Evolutionary conservation across 163 green algal species (phyloP).

Genomic region (Dunaliella salina): DNA sequence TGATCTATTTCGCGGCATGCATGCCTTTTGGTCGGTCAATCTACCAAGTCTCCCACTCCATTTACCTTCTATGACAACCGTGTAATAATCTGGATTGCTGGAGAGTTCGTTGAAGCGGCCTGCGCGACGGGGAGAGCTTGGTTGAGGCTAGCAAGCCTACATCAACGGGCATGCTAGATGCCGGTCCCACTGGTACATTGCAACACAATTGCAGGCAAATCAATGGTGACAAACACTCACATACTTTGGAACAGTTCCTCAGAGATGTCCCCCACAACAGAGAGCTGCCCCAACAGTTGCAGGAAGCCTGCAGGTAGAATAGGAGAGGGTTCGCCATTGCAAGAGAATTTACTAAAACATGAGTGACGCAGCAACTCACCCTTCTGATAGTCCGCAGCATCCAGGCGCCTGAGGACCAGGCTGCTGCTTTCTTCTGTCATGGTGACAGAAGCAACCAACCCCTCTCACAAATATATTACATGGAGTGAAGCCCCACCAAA

Average conservation of each 20-base stretch:
- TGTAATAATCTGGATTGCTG: conserved; percentile 42
- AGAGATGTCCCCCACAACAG: conserved; percentile 57
- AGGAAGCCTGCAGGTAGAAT: conserved; percentile 56
- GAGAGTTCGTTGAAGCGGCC: conserved; percentile 49
- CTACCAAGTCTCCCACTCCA: no score
- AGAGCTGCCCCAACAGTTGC: conserved; percentile 66
- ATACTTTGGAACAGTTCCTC: conserved; percentile 48
- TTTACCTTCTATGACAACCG: conserved; percentile 64
- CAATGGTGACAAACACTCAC: conserved; percentile 20
- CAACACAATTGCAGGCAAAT: not conserved
- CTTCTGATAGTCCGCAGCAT: conserved; percentile 20
- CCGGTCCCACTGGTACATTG: no score
- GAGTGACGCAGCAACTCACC: not conserved
- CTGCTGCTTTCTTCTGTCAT: not conserved
- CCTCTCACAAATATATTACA: no score
- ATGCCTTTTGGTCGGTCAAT: no score
- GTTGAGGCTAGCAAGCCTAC: conserved; percentile 1
- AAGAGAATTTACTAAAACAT: not conserved
- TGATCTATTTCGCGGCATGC: not conserved
- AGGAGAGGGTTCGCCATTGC: no score
- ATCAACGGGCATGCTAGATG: not conserved
- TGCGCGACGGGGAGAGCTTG: conserved; percentile 1
- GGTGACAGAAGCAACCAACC: not conserved
- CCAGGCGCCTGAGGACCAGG: conserved; percentile 11
- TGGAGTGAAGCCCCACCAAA: no score